Percentiles rank a stretch among this genome's conserved stretches.
phyloP scores from a whole-genome alignment of 1,284 basidiomycete genomes.

The Bjerkandera adusta region DNA sequence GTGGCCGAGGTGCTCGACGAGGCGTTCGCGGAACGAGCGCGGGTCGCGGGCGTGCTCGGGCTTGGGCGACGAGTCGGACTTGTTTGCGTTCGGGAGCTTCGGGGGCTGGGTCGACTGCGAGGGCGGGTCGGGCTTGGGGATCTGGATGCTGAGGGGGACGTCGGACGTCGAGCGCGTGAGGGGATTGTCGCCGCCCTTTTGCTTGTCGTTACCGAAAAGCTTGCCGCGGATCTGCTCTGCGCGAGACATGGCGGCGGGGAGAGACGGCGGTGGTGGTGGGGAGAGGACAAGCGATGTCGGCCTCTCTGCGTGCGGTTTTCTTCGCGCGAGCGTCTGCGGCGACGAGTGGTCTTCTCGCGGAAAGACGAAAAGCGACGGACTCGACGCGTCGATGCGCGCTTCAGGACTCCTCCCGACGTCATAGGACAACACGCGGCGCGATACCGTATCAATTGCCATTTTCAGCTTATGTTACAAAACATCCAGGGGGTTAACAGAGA shows the following conservation, averaged over 20 bases:
- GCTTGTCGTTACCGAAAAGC: constrained; percentile 61
- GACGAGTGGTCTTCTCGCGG: constrained; percentile 4
- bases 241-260: constrained; percentile 33
- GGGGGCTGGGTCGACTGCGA: constrained; percentile 29
- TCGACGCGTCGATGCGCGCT: constrained; percentile 9
- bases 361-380: constrained; percentile 14
- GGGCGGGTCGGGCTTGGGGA: constrained; percentile 52
- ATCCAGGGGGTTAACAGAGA: too few relatives aligned
- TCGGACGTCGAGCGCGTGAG: constrained; percentile 34
- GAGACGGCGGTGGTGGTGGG: constrained; percentile 28
- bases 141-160: constrained; percentile 71
- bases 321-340: too few relatives aligned
- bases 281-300: constrained; percentile 20
- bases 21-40: constrained; percentile 51
- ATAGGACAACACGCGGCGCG: not conserved
- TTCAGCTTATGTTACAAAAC: too few relatives aligned
- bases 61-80: constrained; percentile 31
- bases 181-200: constrained; percentile 27
- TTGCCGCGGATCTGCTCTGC: constrained; percentile 73
- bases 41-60: constrained; percentile 19
- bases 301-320: constrained; percentile 15
- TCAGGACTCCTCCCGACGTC: constrained; percentile 5
- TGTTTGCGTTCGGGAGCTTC: constrained; percentile 42
- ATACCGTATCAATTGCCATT: too few relatives aligned
- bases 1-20: constrained; percentile 56